A percentile compares a stretch with the other conserved stretches of the same genome.
phyloP scores from a whole-genome alignment of 176 grass and related monocot species.

The Triticum urartu region DNA sequence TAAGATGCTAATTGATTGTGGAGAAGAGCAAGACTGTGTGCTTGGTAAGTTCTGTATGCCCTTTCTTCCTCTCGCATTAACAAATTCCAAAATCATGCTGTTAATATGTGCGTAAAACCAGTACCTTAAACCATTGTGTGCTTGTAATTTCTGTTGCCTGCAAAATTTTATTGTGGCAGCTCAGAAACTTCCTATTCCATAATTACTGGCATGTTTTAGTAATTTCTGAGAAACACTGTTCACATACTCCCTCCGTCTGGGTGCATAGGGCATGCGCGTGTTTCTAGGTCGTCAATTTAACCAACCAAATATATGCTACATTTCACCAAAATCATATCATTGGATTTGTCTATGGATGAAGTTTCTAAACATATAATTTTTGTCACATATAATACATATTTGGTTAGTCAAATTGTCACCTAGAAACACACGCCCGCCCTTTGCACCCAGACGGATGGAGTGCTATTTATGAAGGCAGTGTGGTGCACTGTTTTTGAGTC shows the following conservation, averaged over 20 bases:
- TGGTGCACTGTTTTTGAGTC: too few species aligned
- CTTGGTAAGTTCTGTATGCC: conserved; percentile 52
- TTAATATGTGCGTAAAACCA: background rate
- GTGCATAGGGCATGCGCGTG: too few species aligned
- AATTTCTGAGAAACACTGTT: background rate
- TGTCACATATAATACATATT: too few species aligned
- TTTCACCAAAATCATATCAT: too few species aligned
- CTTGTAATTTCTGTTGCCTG: background rate
- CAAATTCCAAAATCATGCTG: background rate
- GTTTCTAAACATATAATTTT: too few species aligned
- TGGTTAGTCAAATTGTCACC: too few species aligned
- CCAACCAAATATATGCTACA: too few species aligned
- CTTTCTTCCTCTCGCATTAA: background rate
- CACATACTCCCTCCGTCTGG: background rate
- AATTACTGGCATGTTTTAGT: background rate
- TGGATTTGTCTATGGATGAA: too few species aligned
- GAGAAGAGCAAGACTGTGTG: conserved; percentile 81
- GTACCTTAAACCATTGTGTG: background rate
- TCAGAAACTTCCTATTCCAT: background rate
- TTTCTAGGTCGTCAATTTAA: too few species aligned
- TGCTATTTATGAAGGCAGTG: background rate
- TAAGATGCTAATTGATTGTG: conserved; percentile 71
- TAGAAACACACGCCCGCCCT: too few species aligned
- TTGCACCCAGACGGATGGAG: background rate
- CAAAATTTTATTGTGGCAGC: background rate